A percentile compares a stretch with the other conserved stretches of the same genome.
These are phyloP conservation scores for Podila minutissima DNA, from an alignment of 192 early-diverging fungal genomes.

Conservation along the genomic window DNA sequence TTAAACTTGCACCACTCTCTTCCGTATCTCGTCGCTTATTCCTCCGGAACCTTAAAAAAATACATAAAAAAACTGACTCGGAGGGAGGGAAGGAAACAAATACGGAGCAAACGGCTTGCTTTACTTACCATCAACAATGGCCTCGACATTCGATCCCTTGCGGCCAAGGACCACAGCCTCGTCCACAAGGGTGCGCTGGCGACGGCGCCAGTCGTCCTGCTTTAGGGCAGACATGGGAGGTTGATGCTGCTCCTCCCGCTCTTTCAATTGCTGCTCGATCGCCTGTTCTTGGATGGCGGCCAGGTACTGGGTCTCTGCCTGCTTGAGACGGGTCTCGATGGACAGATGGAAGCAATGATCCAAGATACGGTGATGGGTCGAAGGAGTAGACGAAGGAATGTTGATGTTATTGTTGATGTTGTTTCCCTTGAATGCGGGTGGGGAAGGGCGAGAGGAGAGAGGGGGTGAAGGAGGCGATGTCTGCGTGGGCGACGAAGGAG, in stretches of 20 bases:
- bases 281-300: constrained; percentile 41
- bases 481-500: background rate
- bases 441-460: background rate
- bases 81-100: background rate
- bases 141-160: constrained; percentile 62
- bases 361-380: constrained; percentile 64
- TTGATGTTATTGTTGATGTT: constrained; percentile 5
- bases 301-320: constrained; percentile 54
- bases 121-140: constrained; percentile 61
- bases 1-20: background rate
- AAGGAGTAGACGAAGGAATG: constrained; percentile 37
- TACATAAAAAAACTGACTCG: constrained; percentile 1
- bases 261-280: constrained; percentile 37
- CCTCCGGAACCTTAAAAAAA: background rate
- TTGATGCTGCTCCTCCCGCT: constrained; percentile 51
- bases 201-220: constrained; percentile 40
- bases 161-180: constrained; percentile 52
- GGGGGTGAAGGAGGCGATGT: background rate
- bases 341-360: constrained; percentile 64
- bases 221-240: constrained; percentile 40
- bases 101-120: background rate
- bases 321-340: constrained; percentile 62
- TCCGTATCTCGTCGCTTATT: background rate
- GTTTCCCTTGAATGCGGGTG: background rate
- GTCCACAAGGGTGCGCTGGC: constrained; percentile 42